A percentile compares a stretch with the other conserved stretches of the same genome.
Conservation (phyloP, 345 rosid species). For the Populus pruinosa region DNA sequence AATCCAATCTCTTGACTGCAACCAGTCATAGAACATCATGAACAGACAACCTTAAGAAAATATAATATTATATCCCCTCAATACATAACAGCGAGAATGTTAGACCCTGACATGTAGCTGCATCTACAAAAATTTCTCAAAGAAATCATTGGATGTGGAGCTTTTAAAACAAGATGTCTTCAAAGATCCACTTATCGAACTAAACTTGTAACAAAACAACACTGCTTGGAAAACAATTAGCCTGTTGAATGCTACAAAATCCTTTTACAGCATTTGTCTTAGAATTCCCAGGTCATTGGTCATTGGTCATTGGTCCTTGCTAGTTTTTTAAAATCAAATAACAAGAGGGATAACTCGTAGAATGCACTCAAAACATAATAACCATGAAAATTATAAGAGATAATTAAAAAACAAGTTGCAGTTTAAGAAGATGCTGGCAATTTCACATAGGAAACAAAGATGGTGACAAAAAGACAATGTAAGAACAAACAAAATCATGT, state of each 20-base stretch:
- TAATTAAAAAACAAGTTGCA: no score
- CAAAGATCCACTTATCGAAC: not conserved
- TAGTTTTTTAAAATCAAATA: not conserved
- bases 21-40: not conserved
- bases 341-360: not conserved
- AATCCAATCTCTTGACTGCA: not conserved
- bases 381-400: not conserved
- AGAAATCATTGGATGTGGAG: not conserved
- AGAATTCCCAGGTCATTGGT: no score
- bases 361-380: not conserved
- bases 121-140: not conserved
- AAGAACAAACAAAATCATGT: not conserved
- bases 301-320: not conserved
- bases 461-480: not conserved
- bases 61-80: not conserved
- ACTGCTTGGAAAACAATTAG: not conserved
- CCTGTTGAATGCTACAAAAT: not conserved
- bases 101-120: not conserved
- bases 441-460: not conserved
- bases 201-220: not conserved
- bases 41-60: not conserved
- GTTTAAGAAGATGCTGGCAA: not conserved
- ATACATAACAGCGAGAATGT: not conserved
- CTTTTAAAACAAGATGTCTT: not conserved
- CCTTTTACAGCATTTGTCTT: not conserved